Evolutionary conservation across 2,329 filamentous ascomycete species (phyloP), one percentile per base, ranked within the genome.

Genomic region (Pestalotiopsis sp.): DNA sequence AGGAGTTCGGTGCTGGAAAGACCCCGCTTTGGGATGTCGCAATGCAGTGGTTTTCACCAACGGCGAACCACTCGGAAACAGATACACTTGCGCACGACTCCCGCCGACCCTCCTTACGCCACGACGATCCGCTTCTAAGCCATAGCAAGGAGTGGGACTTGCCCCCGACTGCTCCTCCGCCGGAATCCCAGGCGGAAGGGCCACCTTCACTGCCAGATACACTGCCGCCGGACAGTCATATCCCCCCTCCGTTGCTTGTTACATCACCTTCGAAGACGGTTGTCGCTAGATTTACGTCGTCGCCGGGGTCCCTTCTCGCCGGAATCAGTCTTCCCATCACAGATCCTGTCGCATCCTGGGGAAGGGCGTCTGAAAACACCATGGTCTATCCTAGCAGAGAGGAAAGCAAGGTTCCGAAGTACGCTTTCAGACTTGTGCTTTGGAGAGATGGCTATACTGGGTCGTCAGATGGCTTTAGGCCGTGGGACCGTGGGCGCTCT

Each of bases 381-480:
- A 80, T 90, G 38, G 82, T 90, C 2, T 93, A 94, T 73, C 79
- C 86, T 1, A 82, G 90, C 61, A 81, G 78, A 38, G 80, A 82
- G 26, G 93, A 98, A 71, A 85, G 84, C 2, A 90, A 90, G 17
- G 88, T 98, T 44, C 93, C 94, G 1, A 95, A 95, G 75, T 90
- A 91, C 70, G 94, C 93, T 0, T 89, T 97, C 72, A 91, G 92
- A 73, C 82, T 98, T 48, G 84, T 93, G 40, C 88, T 96, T 38
- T 94, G 91, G 85, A 89, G 88, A 66, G 86, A 89, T 0, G 88
- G 87, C 11, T 90, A 91, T 68, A 71, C 66, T 24, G 91, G 93
- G 67, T 83, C 86, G 7, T 82, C 82, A 62, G 84, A 83, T 61
- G 84, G 87, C 24, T 75, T 84, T 64, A 82, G 82, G 44, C 86